Evolutionary conservation across 805 yeast species (phyloP).

Genomic region (Ascoidea tarda): DNA sequence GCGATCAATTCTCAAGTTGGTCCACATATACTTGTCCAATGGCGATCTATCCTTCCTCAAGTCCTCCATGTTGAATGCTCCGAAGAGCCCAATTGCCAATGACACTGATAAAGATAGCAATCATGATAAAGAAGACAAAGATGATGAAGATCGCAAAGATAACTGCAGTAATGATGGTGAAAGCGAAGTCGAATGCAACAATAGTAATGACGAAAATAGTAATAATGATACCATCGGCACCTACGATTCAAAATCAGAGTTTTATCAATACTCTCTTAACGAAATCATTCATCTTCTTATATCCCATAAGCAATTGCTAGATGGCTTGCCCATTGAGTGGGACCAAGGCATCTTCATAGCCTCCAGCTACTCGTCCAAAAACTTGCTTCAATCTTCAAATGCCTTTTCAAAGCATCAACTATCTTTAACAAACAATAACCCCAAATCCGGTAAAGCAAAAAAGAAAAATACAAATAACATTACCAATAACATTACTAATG

Average conservation of each 20-base stretch:
- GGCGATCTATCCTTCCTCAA: slow-evolving; percentile 3
- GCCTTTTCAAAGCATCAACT: slow-evolving; percentile 21
- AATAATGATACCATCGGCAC: no score
- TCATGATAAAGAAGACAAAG: slow-evolving; percentile 9
- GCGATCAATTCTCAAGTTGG: slow-evolving; percentile 22
- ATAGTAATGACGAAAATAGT: slow-evolving; percentile 1
- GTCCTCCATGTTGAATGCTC: neutral
- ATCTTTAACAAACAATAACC: slow-evolving; percentile 1
- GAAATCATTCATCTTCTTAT: slow-evolving; percentile 30
- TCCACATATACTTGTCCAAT: slow-evolving; percentile 1
- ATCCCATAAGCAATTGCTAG: slow-evolving; percentile 23
- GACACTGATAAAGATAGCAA: slow-evolving; percentile 8
- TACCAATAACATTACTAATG: neutral
- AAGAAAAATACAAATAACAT: neutral
- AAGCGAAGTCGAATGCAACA: neutral
- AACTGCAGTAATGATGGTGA: neutral
- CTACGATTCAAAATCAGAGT: slow-evolving; percentile 5
- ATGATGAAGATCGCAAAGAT: slow-evolving; percentile 2
- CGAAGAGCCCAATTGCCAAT: neutral
- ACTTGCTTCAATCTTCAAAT: slow-evolving; percentile 12
- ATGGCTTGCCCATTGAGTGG: slow-evolving; percentile 28
- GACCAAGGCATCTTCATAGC: slow-evolving; percentile 29
- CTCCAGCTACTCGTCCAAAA: slow-evolving; percentile 18
- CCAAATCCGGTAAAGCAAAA: neutral
- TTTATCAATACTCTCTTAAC: slow-evolving; percentile 25